These are phyloP conservation scores for Talaromyces borbonicus DNA, from an alignment of 495 filamentous ascomycete genomes.

Conservation along the genomic window DNA sequence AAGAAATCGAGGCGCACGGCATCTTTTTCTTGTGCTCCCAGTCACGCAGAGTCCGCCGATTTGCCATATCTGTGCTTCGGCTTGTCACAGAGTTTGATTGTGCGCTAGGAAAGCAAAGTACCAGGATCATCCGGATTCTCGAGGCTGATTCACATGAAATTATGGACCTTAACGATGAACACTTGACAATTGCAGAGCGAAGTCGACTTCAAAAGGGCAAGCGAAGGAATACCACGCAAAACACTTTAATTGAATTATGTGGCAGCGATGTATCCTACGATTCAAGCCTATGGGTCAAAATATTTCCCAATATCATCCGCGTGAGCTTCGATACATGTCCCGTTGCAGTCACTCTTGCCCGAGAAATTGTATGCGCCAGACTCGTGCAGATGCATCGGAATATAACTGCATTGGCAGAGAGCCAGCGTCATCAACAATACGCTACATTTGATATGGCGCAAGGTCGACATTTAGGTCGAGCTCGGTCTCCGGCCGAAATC, in stretches of 20 bases:
- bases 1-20: constrained; percentile 94
- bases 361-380: constrained; percentile 85
- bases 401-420: constrained; percentile 69
- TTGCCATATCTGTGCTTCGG: constrained; percentile 84
- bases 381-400: constrained; percentile 85
- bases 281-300: constrained; percentile 90
- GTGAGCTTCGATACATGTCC: constrained; percentile 86
- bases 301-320: constrained; percentile 90
- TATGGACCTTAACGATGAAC: constrained; percentile 86
- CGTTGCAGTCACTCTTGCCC: constrained; percentile 76
- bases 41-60: constrained; percentile 75
- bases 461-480: constrained; percentile 37
- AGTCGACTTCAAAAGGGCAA: constrained; percentile 88
- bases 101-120: constrained; percentile 70
- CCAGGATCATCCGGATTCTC: constrained; percentile 79
- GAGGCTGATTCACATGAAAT: constrained; percentile 83
- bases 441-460: constrained; percentile 44
- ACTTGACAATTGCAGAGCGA: constrained; percentile 82
- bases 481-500: constrained; percentile 72
- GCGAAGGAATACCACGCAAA: constrained; percentile 70
- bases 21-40: constrained; percentile 98
- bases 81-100: constrained; percentile 91
- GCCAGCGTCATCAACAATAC: constrained; percentile 50
- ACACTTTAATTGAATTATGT: constrained; percentile 85
- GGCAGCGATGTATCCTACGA: constrained; percentile 94